Conservation (phyloP, 495 filamentous ascomycete genomes). For the Penicillium canariense region DNA sequence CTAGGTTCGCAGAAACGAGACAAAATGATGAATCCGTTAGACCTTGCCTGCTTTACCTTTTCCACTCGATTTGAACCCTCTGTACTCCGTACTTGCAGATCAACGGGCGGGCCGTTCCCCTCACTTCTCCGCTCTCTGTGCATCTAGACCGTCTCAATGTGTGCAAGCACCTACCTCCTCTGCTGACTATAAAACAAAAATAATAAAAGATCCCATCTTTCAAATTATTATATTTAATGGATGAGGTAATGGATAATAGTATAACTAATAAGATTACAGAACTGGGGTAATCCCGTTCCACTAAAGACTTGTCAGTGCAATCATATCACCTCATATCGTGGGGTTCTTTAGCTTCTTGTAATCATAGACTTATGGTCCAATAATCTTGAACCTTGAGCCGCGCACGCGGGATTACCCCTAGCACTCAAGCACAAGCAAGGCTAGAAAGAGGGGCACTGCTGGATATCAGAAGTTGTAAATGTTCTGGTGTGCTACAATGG, state of each 20-base stretch:
- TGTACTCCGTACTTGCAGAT: not conserved
- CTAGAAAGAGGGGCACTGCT: not conserved
- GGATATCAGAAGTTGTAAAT: not conserved
- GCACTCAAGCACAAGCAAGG: not conserved
- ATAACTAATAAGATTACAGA: not conserved
- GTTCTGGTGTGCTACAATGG: not conserved
- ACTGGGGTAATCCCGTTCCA: slow-evolving; percentile 2
- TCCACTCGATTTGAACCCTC: not conserved
- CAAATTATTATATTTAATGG: no score
- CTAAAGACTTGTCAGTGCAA: not conserved
- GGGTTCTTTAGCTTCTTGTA: not conserved
- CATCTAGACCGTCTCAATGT: not conserved
- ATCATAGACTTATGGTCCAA: not conserved
- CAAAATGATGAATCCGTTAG: not conserved
- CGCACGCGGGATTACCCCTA: not conserved
- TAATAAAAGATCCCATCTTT: no score
- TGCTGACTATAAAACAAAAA: no score
- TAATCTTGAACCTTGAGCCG: not conserved
- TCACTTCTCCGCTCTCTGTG: slow-evolving; percentile 11
- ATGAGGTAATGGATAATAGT: no score
- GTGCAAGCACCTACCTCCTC: not conserved
- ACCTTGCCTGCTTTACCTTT: not conserved
- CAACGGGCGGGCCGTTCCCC: slow-evolving; percentile 10
- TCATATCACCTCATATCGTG: not conserved
- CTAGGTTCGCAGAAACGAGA: no score